Base-by-base conservation (phyloP, 352 stramenopile species). In the Albugo candida region DNA sequence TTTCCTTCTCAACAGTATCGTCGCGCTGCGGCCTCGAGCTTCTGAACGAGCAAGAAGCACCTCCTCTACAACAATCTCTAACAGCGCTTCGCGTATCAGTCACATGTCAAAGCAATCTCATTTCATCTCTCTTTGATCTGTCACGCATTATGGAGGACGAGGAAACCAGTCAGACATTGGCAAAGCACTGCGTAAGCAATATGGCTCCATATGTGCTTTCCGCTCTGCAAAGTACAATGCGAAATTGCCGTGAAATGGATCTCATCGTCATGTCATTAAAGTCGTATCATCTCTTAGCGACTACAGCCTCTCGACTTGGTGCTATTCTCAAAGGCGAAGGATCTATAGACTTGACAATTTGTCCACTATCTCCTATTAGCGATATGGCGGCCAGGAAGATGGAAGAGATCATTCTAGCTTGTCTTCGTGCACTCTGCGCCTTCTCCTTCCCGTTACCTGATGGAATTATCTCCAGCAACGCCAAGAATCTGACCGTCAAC, bases 191-290 rank as follows among this genome's bases (percentile, higher is more conserved):
- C 21, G 70, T 88, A 42, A 70, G 55, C 12, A 59, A 74, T 0
- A 59, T 86, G 19, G 71, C 78, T 0, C 71, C 78, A 18, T 81
- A 65, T 16, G 72, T 82, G 24, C 52, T 88, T 13, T 70, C 84
- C 43, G 67, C 78, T 0, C 71, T 83, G 51, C 81, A 82, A 18
- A 74, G 51, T 40, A 80, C 79, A 13, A 82, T 92, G 69, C 69
- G 73, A 13, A 56, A 88, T 45, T 86, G 73, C 31, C 75, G 78
- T 2, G 78, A 92, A 37, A 66, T 85, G 0, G 75, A 92, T 41
- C 56, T 92, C 18, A 77, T 88, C 24, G 78, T 66, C 6, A 79
- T 85, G 54, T 78, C 73, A 13, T 61, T 92, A 27, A 88, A 88
- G 45, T 77, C 73, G n/a, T 85, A 85, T 17, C 78, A 92, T 51